Evolutionary conservation across 345 rosid species (phyloP), one percentile per base, ranked within the genome.

Genomic region (Euphorbia peplus): DNA sequence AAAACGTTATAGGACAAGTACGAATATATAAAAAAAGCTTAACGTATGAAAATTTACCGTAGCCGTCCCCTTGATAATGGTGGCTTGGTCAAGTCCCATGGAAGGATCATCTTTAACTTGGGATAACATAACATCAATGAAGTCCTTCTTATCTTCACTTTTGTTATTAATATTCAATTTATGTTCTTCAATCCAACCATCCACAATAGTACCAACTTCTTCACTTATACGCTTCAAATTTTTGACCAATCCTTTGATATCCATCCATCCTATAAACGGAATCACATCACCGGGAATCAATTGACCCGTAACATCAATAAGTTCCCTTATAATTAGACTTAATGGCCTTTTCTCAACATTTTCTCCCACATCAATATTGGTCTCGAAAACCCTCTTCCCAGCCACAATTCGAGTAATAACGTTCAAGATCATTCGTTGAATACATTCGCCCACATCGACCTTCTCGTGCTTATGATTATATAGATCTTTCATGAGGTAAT

Each of bases 111-210:
- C 77, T 11, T 56, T 52, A 28, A 70, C 18, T 0, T 12, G 21
- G 15, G 78, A 64, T 1, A 75, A 46, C 78, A 75, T 51, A 30
- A 75, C 74, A 59, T 75, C 74, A 12, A 70, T 57, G 25, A 63
- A 59, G 53, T 66, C 76, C 13, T 39, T 39, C 16, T 18, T 64
- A 0, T 41, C 3, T 22, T 46, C 70, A 1, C n/a, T 26, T 2
- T 21, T n/a, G n/a, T n/a, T 29, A 4, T 5, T 44, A 19, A 39
- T 65, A 55, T 70, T 65, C 37, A 0, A 5, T 15, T 59, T 70
- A 24, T 74, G 84, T 62, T 80, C 81, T 26, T 73, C 70, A 22
- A 81, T 71, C 84, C 81, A 81, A 53, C 42, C 29, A 26, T 60
- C 69, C 18, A 74, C 35, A 8, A 81, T 60, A 26, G 37, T 28